Percentiles rank a stretch among this genome's conserved stretches.
These are phyloP conservation scores for Penicillium thymicola DNA, from an alignment of 2,329 filamentous ascomycete species.

Conservation along the genomic window DNA sequence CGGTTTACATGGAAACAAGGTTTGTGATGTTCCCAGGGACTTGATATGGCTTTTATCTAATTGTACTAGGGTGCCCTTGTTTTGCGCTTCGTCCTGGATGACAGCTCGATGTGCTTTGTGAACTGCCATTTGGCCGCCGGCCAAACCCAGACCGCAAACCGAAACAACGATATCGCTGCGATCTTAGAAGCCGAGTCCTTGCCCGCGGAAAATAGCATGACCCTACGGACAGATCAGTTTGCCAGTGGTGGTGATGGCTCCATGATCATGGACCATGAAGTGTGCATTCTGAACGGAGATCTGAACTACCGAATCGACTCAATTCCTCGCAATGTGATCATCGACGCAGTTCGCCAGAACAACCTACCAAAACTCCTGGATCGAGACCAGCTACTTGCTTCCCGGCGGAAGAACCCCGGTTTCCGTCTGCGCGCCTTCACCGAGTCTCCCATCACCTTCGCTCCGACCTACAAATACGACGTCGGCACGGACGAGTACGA, in stretches of 20 bases:
- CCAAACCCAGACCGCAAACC: slow-evolving; percentile 81
- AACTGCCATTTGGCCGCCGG: slow-evolving; percentile 97
- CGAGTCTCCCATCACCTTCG: slow-evolving; percentile 87
- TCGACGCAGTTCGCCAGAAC: slow-evolving; percentile 74
- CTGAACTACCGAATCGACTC: slow-evolving; percentile 98
- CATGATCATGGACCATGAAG: slow-evolving; percentile 94
- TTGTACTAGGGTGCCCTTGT: slow-evolving; percentile 68
- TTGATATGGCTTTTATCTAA: slow-evolving; percentile 7
- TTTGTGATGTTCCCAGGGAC: slow-evolving; percentile 23
- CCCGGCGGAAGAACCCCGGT: slow-evolving; percentile 80
- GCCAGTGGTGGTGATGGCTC: slow-evolving; percentile 90
- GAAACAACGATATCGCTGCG: slow-evolving; percentile 86
- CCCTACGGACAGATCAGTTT: slow-evolving; percentile 70
- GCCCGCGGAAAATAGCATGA: slow-evolving; percentile 66
- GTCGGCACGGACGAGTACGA: slow-evolving; percentile 94
- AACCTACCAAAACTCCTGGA: slow-evolving; percentile 86
- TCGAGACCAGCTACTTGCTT: slow-evolving; percentile 87
- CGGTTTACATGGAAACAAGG: slow-evolving; percentile 91
- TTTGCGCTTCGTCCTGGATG: slow-evolving; percentile 88
- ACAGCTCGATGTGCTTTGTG: slow-evolving; percentile 91
- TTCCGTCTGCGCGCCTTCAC: slow-evolving; percentile 86
- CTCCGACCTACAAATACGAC: slow-evolving; percentile 98
- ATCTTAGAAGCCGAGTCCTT: slow-evolving; percentile 79
- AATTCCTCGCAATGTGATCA: slow-evolving; percentile 89
- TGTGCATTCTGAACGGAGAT: slow-evolving; percentile 95